Conservation (phyloP, 352 stramenopile genomes). For the Phytophthora pluvialis region DNA sequence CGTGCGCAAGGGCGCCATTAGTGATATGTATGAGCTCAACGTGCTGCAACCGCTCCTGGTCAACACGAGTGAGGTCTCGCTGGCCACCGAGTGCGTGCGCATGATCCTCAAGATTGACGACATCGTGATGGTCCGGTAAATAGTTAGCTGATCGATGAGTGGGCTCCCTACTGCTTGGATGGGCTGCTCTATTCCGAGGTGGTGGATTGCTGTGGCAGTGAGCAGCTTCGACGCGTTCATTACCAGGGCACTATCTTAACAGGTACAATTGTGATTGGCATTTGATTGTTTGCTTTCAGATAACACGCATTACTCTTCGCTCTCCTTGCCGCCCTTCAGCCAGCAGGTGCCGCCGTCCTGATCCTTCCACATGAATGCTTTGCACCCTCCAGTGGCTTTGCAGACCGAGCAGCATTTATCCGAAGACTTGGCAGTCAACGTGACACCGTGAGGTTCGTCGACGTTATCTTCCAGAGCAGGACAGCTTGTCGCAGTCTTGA, state of each 20-base stretch:
- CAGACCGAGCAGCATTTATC: constrained; percentile 44
- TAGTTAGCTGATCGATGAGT: constrained; percentile 24
- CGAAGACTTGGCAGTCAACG: constrained; percentile 19
- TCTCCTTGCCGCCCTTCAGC: constrained; percentile 57
- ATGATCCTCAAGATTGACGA: constrained; percentile 99
- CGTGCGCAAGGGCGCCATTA: constrained; percentile 95
- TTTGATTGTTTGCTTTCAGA: constrained; percentile 16
- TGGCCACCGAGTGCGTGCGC: constrained; percentile 98
- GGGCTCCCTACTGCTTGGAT: not conserved
- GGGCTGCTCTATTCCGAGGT: constrained; percentile 11
- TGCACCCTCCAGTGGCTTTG: constrained; percentile 40
- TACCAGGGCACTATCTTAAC: constrained; percentile 28
- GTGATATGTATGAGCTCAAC: constrained; percentile 98
- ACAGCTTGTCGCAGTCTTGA: constrained; percentile 23
- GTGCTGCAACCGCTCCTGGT: constrained; percentile 99
- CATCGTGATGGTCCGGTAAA: constrained; percentile 96
- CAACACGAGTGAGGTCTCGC: constrained; percentile 96
- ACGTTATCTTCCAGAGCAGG: constrained; percentile 27
- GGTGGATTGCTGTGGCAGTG: constrained; percentile 12
- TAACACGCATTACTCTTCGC: constrained; percentile 10
- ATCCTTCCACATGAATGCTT: constrained; percentile 58
- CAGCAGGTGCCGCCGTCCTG: constrained; percentile 58
- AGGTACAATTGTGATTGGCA: constrained; percentile 38
- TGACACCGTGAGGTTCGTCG: constrained; percentile 31
- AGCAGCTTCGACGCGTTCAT: constrained; percentile 9